These are phyloP conservation scores for Pythium biforme DNA, from an alignment of 352 stramenopile species.

Conservation along the genomic window DNA sequence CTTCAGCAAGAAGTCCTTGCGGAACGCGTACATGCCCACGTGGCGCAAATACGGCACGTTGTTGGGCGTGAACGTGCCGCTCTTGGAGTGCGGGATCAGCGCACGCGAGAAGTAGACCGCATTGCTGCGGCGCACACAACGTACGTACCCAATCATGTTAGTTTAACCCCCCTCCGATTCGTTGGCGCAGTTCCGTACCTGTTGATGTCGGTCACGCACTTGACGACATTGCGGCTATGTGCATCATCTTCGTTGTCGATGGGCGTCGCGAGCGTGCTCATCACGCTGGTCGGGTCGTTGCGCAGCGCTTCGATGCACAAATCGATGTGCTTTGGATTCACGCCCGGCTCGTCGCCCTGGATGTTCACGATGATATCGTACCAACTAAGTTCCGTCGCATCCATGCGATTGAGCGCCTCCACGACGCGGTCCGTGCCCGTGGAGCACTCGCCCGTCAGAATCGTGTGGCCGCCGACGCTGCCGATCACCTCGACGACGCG, in stretches of 20 bases:
- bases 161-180: too few species aligned
- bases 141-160: not conserved
- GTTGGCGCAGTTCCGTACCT: slow-evolving; percentile 32
- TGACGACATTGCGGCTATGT: slow-evolving; percentile 66
- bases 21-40: slow-evolving; percentile 82
- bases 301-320: slow-evolving; percentile 59
- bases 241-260: slow-evolving; percentile 59
- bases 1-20: slow-evolving; percentile 62
- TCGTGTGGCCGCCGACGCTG: slow-evolving; percentile 38
- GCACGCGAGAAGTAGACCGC: slow-evolving; percentile 85
- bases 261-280: slow-evolving; percentile 77
- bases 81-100: slow-evolving; percentile 77
- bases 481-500: slow-evolving; percentile 51
- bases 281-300: slow-evolving; percentile 45
- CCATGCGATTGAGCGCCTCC: slow-evolving; percentile 49
- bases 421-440: slow-evolving; percentile 80
- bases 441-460: slow-evolving; percentile 65
- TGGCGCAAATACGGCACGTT: slow-evolving; percentile 64
- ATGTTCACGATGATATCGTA: slow-evolving; percentile 86
- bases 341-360: slow-evolving; percentile 79
- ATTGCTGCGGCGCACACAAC: slow-evolving; percentile 37
- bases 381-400: slow-evolving; percentile 35
- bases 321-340: slow-evolving; percentile 80
- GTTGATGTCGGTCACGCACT: slow-evolving; percentile 64
- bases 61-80: slow-evolving; percentile 46